A percentile compares a stretch with the other conserved stretches of the same genome.
Conservation (phyloP, 768 basidiomycete genomes). For the Ramaria rubella region DNA sequence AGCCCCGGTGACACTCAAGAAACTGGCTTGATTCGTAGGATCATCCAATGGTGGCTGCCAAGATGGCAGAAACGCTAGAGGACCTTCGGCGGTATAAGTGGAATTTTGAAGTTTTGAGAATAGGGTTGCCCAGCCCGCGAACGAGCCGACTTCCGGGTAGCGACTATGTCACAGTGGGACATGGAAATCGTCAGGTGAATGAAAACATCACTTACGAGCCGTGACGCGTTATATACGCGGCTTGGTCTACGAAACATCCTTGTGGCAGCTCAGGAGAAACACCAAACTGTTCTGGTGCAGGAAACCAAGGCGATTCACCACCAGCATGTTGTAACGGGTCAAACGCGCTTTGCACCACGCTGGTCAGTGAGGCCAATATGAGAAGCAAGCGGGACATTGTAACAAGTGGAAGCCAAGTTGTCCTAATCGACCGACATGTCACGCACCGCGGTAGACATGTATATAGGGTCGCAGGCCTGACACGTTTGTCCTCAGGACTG, state of each 20-base stretch:
- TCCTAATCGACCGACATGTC: too few relatives aligned
- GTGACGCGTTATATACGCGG: conserved; percentile 39
- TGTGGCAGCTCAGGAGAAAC: conserved; percentile 28
- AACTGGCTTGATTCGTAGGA: conserved; percentile 32
- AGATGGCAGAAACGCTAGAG: conserved; percentile 34
- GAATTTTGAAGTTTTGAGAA: conserved; percentile 37
- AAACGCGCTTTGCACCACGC: conserved; percentile 24
- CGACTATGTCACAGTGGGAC: conserved; percentile 21
- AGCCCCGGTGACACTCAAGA: conserved; percentile 34
- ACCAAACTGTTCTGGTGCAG: conserved; percentile 33
- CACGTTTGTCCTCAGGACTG: too few relatives aligned
- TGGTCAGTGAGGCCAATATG: too few relatives aligned
- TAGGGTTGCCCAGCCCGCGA: conserved; percentile 32
- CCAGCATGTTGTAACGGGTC: conserved; percentile 39
- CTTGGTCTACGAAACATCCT: conserved; percentile 37
- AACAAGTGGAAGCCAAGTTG: too few relatives aligned
- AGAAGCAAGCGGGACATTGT: too few relatives aligned
- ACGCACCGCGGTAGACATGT: too few relatives aligned
- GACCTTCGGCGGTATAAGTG: conserved; percentile 32
- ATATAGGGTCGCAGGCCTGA: too few relatives aligned
- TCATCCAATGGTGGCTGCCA: conserved; percentile 39
- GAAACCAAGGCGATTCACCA: conserved; percentile 37
- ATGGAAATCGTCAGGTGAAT: background rate
- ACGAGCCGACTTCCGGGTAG: conserved; percentile 37
- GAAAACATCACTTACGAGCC: conserved; percentile 27